phyloP scores from a whole-genome alignment of 2,329 filamentous ascomycete genomes.

The Penicillium hesseltinei region DNA sequence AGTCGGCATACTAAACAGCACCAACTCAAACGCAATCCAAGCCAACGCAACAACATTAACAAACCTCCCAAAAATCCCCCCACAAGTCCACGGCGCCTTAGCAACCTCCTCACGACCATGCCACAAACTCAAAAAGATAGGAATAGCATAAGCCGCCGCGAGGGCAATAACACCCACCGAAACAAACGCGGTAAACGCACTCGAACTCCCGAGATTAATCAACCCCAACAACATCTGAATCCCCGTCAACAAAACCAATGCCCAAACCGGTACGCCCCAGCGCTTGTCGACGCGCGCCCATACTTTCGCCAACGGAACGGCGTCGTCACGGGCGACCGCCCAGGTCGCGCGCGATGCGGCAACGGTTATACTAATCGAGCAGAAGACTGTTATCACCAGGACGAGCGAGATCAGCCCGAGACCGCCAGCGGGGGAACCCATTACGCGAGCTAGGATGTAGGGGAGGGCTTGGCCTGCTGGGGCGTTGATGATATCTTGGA shows the following conservation, averaged over 20 bases:
- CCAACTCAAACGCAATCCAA: conserved; percentile 55
- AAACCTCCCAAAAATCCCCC: conserved; percentile 41
- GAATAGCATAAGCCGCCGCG: conserved; percentile 56
- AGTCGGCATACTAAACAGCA: conserved; percentile 56
- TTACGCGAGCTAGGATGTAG: conserved; percentile 51
- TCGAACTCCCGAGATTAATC: conserved; percentile 48
- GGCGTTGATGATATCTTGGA: conserved; percentile 46
- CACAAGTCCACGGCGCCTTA: conserved; percentile 51
- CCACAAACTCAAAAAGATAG: conserved; percentile 53
- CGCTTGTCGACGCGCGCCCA: conserved; percentile 37
- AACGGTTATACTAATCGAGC: conserved; percentile 53
- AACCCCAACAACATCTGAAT: conserved; percentile 51
- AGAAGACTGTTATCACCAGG: conserved; percentile 53
- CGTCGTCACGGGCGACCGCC: conserved; percentile 48
- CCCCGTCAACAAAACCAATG: conserved; percentile 45
- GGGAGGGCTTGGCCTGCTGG: conserved; percentile 52
- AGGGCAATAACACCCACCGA: conserved; percentile 58
- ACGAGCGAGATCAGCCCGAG: conserved; percentile 52
- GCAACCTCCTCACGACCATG: conserved; percentile 49
- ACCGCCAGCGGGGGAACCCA: conserved; percentile 50
- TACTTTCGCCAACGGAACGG: conserved; percentile 42
- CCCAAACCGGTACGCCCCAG: conserved; percentile 43
- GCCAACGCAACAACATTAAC: conserved; percentile 49
- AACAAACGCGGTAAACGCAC: conserved; percentile 51
- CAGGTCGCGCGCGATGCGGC: conserved; percentile 50